These are phyloP conservation scores for Heliamphora exappendiculata DNA, from an alignment of 148 eudicot genomes.

Conservation along the genomic window DNA sequence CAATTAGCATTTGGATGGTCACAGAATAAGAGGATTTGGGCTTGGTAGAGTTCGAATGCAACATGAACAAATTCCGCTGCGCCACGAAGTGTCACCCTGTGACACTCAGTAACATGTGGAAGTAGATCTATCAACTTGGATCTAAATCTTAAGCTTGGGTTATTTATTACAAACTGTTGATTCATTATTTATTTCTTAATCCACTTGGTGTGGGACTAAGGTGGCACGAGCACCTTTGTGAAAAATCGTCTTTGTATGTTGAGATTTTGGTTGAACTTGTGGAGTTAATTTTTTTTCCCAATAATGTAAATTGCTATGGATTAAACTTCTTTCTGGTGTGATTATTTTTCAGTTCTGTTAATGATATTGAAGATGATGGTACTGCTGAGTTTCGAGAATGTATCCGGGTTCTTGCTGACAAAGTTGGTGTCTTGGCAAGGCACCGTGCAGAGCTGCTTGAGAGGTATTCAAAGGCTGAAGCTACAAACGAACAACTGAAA, in stretches of 20 bases:
- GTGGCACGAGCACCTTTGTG: background rate
- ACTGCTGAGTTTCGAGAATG: slow-evolving; percentile 64
- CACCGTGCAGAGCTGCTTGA: slow-evolving; percentile 79
- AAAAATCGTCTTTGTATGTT: background rate
- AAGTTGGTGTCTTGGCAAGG: slow-evolving; percentile 67
- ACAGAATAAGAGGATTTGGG: too few relatives aligned
- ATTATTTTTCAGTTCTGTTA: slow-evolving; percentile 48
- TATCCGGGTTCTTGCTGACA: slow-evolving; percentile 71
- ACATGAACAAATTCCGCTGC: too few relatives aligned
- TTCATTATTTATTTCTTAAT: too few relatives aligned
- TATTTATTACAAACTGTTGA: too few relatives aligned
- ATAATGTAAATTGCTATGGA: background rate
- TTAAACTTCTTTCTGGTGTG: background rate
- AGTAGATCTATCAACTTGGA: too few relatives aligned
- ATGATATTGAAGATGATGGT: slow-evolving; percentile 62
- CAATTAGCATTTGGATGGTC: too few relatives aligned
- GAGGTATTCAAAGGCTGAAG: slow-evolving; percentile 57
- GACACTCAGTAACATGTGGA: too few relatives aligned
- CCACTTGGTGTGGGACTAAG: too few relatives aligned
- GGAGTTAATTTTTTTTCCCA: background rate
- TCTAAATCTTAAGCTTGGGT: too few relatives aligned
- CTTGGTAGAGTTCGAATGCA: too few relatives aligned
- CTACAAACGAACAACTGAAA: slow-evolving; percentile 49
- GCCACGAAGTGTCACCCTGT: too few relatives aligned
- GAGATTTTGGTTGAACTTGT: background rate